Evolutionary conservation across 140 eudicot genomes (phyloP), one percentile per base, ranked within the genome.

Genomic region (Bidens hawaiensis): DNA sequence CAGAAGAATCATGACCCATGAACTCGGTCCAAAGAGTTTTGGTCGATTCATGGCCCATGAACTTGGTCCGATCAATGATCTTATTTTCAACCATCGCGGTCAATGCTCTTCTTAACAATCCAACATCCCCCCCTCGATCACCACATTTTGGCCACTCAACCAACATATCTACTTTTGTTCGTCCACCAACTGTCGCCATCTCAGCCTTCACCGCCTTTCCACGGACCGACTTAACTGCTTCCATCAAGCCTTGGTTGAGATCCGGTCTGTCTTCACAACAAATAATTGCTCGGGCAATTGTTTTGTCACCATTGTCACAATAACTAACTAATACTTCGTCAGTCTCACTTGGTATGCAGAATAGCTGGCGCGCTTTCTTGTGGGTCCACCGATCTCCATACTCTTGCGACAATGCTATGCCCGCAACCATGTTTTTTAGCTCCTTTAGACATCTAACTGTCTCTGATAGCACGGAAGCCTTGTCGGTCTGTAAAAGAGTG

Each of bases 391-490:
- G 15, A n/a, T 67, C 75, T 43, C 33, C 43, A 2, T 68, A 63
- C 7, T 60, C 21, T 0, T 63, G 31, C 5, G 68, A 22, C 14
- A 19, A 18, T 3, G 62, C 22, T 19, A 57, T 7, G 18, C 38
- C 42, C 3, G 70, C 75, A 0, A 45, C 65, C 66, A 40, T 64
- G 63, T 36, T 59, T 64, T 62, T 75, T 22, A 84, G 79, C 76
- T 84, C 87, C 52, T 76, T 77, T 24, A 84, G 27, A 10, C 34
- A 68, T 40, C 71, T 65, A 2, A 84, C 82, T 0, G 83, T 70
- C 54, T 84, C 93, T 22, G 56, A 38, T 53, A 84, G 76, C 69
- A 84, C 71, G 2, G 84, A 74, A 5, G 87, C 84, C 75, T 84
- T 84, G 9, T 81, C 85, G 2, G 34, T 72, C 93, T 81, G 72